Base-by-base conservation (phyloP, 1,284 basidiomycete genomes). In the Boletus sp. region DNA sequence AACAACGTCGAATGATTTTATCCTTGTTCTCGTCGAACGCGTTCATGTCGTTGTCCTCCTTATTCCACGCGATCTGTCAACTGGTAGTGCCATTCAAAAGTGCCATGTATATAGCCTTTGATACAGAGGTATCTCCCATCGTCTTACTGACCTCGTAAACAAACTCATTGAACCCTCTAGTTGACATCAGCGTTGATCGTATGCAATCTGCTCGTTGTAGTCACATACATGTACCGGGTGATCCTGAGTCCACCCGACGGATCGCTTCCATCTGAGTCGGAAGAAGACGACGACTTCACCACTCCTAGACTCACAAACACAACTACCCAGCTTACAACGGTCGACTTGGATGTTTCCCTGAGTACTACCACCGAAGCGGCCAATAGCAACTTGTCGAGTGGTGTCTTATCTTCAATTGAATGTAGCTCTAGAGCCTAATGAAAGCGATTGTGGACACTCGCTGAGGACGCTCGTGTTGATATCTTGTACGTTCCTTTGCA, bases 151-250 rank as follows among this genome's bases (percentile, higher is more conserved):
- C 16, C 16, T 17, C 16, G 8, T 8, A 13, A 6, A 6, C 5
- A 8, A 23, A 10, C 9, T 33, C 7, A 33, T 33, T 5, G 9
- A 16, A 8, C 5, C 16, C 8, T 17, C n/a, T 5, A 33, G 32
- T 8, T 33, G 1, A 17, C 2, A 0, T 5, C 9, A 10, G 13
- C 12, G 7, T 5, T 56, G 44, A 20, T 58, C n/a, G 16, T 50
- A 5, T 58, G 55, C 44, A 57, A 58, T 49, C n/a, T 58, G 33
- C 27, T 56, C 8, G 56, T 57, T 2, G 41, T 56, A 12, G 48
- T 52, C 25, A 50, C 53, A 2, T 56, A 47, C 29, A 3, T 50
- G 9, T 58, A 58, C 26, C 53, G 56, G 1, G 16, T 40, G n/a
- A 35, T 55, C 30, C 22, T 29, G 44, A n/a, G 2, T 2, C 5